phyloP scores from a whole-genome alignment of 352 stramenopile genomes.

The Hyaloperonospora brassicae region DNA sequence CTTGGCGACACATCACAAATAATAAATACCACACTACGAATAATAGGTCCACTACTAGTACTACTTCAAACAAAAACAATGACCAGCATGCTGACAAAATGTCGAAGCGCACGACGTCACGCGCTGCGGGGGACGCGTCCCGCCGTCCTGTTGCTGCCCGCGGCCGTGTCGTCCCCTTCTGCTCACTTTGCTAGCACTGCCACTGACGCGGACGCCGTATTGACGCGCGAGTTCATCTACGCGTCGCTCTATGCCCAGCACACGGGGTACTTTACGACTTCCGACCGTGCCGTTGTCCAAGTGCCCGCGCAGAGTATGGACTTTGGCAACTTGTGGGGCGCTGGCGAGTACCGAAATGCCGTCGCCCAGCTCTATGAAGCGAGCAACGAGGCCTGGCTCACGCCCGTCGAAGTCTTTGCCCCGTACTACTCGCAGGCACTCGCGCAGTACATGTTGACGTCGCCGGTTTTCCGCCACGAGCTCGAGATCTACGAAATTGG shows the following conservation, averaged over 20 bases:
- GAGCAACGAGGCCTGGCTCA: slow-evolving; percentile 80
- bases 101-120: not conserved
- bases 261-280: slow-evolving; percentile 76
- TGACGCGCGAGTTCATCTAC: slow-evolving; percentile 83
- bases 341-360: slow-evolving; percentile 56
- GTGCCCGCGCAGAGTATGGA: slow-evolving; percentile 49
- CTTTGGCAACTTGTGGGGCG: slow-evolving; percentile 72
- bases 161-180: not conserved
- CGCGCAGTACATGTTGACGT: slow-evolving; percentile 83
- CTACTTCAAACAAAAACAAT: too few species aligned
- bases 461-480: slow-evolving; percentile 41
- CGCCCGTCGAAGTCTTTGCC: slow-evolving; percentile 84
- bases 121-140: too few species aligned
- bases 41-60: too few species aligned
- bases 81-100: not conserved
- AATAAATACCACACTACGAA: too few species aligned
- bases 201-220: slow-evolving; percentile 14
- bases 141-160: too few species aligned
- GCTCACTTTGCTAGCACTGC: not conserved
- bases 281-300: slow-evolving; percentile 66
- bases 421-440: slow-evolving; percentile 85
- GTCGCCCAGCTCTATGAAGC: slow-evolving; percentile 62
- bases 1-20: too few species aligned
- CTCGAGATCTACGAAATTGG: slow-evolving; percentile 84
- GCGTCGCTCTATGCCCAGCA: slow-evolving; percentile 71